Evolutionary conservation across 1,284 basidiomycete species (phyloP).

Genomic region (Earliella scabrosa): DNA sequence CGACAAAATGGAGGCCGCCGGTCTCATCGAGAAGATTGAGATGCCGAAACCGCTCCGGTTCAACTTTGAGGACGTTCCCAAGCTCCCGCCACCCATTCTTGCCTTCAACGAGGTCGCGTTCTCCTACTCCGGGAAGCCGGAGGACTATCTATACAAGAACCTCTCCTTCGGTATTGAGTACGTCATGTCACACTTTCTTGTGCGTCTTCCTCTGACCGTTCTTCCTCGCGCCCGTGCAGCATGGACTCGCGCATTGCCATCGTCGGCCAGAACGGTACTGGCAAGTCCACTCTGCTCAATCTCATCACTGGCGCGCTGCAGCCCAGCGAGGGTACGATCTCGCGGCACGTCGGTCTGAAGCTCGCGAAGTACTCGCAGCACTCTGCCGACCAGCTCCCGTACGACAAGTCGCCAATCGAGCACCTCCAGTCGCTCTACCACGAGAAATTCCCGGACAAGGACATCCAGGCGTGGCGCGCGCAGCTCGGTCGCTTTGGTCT

Average conservation of each 20-base stretch:
- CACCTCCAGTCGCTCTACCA: constrained; percentile 87
- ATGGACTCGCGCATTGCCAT: constrained; percentile 98
- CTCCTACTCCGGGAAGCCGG: constrained; percentile 88
- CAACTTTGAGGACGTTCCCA: constrained; percentile 95
- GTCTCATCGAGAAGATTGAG: constrained; percentile 91
- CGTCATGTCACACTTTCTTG: constrained; percentile 31
- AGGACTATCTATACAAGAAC: constrained; percentile 88
- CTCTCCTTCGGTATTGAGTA: constrained; percentile 96
- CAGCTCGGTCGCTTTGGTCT: constrained; percentile 97
- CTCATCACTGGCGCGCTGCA: constrained; percentile 89
- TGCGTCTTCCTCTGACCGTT: background rate
- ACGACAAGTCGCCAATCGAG: constrained; percentile 92
- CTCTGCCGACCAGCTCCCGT: constrained; percentile 97
- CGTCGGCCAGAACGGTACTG: constrained; percentile 97
- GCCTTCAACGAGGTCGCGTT: constrained; percentile 96
- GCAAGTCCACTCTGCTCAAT: constrained; percentile 97
- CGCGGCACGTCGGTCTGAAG: constrained; percentile 90
- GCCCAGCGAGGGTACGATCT: constrained; percentile 85
- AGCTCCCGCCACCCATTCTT: constrained; percentile 96
- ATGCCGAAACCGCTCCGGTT: constrained; percentile 78
- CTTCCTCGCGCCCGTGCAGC: constrained; percentile 42
- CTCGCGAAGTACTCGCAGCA: constrained; percentile 99
- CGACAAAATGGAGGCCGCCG: constrained; percentile 99
- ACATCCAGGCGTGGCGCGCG: constrained; percentile 89
- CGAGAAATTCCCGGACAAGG: constrained; percentile 94